These are phyloP conservation scores for Picea glauca DNA, from an alignment of 75 land plant genomes.

Conservation along the genomic window DNA sequence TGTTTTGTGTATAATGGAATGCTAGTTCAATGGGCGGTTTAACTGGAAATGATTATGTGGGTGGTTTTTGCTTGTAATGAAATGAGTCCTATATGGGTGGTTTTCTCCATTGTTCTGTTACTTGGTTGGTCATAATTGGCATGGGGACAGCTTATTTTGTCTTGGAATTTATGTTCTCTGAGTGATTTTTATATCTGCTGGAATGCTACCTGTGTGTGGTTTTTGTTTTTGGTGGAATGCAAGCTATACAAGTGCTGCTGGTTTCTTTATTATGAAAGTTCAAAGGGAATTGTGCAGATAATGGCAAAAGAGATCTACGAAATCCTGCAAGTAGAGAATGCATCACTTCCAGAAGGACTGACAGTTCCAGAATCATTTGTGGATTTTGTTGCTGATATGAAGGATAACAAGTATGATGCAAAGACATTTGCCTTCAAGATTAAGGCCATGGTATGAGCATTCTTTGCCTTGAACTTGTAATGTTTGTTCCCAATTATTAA, in stretches of 20 bases:
- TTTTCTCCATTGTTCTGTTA: too few species aligned
- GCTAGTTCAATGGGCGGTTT: neutral
- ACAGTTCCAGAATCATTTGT: constrained; percentile 1
- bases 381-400: constrained; percentile 8
- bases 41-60: neutral
- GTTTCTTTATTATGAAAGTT: neutral
- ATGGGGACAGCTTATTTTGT: too few species aligned
- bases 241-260: neutral
- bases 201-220: neutral
- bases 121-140: too few species aligned
- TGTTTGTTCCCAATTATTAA: too few species aligned
- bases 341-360: neutral
- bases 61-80: neutral
- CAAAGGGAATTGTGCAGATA: neutral
- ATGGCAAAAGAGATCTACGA: constrained; percentile 56
- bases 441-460: constrained; percentile 10
- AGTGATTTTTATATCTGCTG: neutral
- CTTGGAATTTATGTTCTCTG: neutral
- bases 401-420: constrained; percentile 2
- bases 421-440: constrained; percentile 6
- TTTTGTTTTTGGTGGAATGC: neutral
- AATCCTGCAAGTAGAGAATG: constrained; percentile 71
- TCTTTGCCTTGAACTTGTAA: neutral
- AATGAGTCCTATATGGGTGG: neutral
- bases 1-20: neutral